Percentiles rank a stretch among this genome's conserved stretches.
Evolutionary conservation across 2,329 filamentous ascomycete species (phyloP).

Genomic region (Ceratocystis albifundus): DNA sequence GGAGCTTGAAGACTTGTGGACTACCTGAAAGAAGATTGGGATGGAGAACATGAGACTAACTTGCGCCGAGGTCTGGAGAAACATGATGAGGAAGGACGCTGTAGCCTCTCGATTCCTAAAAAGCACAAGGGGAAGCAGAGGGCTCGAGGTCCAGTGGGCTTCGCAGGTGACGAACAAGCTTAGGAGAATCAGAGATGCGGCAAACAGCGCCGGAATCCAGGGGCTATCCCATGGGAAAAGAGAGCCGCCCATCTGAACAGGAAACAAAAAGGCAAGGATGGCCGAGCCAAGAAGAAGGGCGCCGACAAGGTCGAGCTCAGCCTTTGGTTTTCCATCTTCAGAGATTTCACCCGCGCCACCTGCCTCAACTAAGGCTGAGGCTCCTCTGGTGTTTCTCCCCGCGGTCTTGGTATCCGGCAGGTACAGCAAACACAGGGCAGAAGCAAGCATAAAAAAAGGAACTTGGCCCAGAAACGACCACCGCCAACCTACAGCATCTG

Average conservation of each 20-base stretch:
- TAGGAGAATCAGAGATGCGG: slow-evolving; percentile 34
- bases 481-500: slow-evolving; percentile 55
- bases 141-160: slow-evolving; percentile 39
- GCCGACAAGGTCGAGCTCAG: slow-evolving; percentile 43
- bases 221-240: slow-evolving; percentile 42
- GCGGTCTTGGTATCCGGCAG: slow-evolving; percentile 31
- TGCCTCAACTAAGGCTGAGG: neutral
- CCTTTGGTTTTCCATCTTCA: neutral
- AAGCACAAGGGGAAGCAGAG: slow-evolving; percentile 47
- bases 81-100: slow-evolving; percentile 41
- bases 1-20: slow-evolving; percentile 45
- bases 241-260: slow-evolving; percentile 46
- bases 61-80: slow-evolving; percentile 47
- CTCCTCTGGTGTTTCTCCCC: neutral
- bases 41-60: slow-evolving; percentile 45
- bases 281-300: slow-evolving; percentile 46
- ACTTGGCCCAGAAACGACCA: slow-evolving; percentile 55
- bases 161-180: slow-evolving; percentile 39
- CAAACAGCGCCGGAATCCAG: slow-evolving; percentile 37
- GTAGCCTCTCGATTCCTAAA: slow-evolving; percentile 42
- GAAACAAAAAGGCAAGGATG: slow-evolving; percentile 46
- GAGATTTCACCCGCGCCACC: neutral
- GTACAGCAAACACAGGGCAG: slow-evolving; percentile 42
- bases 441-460: slow-evolving; percentile 45
- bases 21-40: slow-evolving; percentile 59